Base-by-base conservation (phyloP, 106 monocot genomes). In the Dioscorea dumetorum region DNA sequence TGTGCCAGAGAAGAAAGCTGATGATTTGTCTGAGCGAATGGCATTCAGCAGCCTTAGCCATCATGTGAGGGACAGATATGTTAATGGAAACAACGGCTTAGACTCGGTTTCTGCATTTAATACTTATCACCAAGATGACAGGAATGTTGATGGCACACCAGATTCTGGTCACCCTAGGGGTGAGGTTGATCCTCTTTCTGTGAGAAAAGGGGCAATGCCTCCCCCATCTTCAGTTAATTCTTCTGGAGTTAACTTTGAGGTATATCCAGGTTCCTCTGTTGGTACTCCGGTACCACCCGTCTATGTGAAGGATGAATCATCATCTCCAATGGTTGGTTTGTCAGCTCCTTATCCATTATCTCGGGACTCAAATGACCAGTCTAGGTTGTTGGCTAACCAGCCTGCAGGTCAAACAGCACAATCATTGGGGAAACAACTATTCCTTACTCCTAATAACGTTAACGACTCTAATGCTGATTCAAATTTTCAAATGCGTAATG, bases 1-100 rank as follows among this genome's bases (percentile, higher is more conserved):
- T 24, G 63, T 31, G 12, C 74, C 73, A 57, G 85, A 89, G 28
- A 92, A 81, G 79, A 92, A 83, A 68, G 60, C 66, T 57, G 86
- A 81, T 52, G 82, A 83, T 22, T 62, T 80, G 33, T 63, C 72
- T 54, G 84, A 81, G 17, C 83, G 75, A 75, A 48, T 59, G 52
- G 62, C 54, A 49, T 75, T 83, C 17, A 50, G 73, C 31, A 70
- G 64, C 59, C 31, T 82, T 32, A 76, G 33, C 69, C 84, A 85
- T 61, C 84, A 85, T 61, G 72, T 70, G 58, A 60, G 81, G 32
- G 85, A 84, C 21, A 84, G 79, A 74, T 76, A 72, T 75, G 49
- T 69, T 49, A 94, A 86, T 75, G 85, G 80, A 48, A 83, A 58
- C 32, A 33, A 33, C 62, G 68, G 58, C 22, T 31, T 82, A 59